Evolutionary conservation across 768 basidiomycete species (phyloP), one percentile per base, ranked within the genome.

Genomic region (Lactarius deliciosus): DNA sequence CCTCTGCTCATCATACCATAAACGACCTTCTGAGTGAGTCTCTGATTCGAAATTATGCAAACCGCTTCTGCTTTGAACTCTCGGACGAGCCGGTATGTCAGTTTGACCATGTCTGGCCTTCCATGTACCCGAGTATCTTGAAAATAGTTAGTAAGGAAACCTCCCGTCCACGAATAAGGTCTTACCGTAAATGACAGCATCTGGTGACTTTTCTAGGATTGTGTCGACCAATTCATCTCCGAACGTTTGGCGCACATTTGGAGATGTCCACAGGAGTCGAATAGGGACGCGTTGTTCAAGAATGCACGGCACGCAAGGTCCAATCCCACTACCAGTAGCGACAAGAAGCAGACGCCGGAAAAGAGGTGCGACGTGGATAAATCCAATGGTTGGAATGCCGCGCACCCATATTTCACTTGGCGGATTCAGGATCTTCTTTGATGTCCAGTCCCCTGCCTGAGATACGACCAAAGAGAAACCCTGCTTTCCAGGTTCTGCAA

Each of bases 181-280:
- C 81, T 60, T 62, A 85, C 84, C 83, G 71, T 86, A 86, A 30
- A 86, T 77, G 30, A 85, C 82, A 4, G 85, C 84, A 61, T 78
- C 81, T n/a, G 85, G 85, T 25, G 79, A 78, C 1, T 82, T 81
- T n/a, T 76, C 79, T 28, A 86, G 73, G 64, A 88, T 82, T 10
- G 79, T 72, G 72, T 86, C 84, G 1, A 86, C 85, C 15, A 88
- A 76, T 60, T 84, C 79, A 73, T 86, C 79, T 32, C 86, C 86
- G 71, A 86, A 88, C 16, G 86, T 88, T 74, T 83, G 77, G 20
- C 85, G 80, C 50, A 85, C 84, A 68, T 85, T 81, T 2, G 85
- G 86, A 18, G 85, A 82, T 0, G 85, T 85, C 86, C 86, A 86
- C n/a, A 88, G 78, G 36, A 86, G 78, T 20, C 81, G 79, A 57